Evolutionary conservation across 768 basidiomycete species (phyloP), one percentile per base, ranked within the genome.

Genomic region (Suillus alpinus): DNA sequence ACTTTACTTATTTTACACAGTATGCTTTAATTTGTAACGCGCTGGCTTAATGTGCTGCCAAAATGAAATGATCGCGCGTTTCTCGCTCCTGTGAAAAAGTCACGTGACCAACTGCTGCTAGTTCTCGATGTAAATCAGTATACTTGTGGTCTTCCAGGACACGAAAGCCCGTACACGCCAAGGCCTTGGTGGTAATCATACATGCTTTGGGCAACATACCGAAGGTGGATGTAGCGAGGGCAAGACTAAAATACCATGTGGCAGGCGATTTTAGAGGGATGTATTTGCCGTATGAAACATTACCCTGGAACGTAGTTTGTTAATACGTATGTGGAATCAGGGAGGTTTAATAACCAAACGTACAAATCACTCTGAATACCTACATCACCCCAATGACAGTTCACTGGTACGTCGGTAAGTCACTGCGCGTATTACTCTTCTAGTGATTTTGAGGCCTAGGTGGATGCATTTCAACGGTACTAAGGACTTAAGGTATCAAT

Each of bases 191-290:
- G 32, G 85, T 74, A 8, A 71, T 68, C 70, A 92, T 80, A 34
- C 83, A 83, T 23, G 79, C 78, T 49, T 77, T 77, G 67, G 92
- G 91, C 34, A 32, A 69, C 78, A 72, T 69, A 87, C 88, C 80
- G 62, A 77, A 89, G 18, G 71, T 36, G 88, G 88, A 68, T 89
- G 88, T 5, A 89, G 70, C 3, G 86, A 80, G 9, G 88, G 88
- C 2, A 89, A 66, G 61, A 75, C 88, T 88, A 63, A 31, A 59
- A 58, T 53, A 57, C 61, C 57, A 56, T 51, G 51, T 61, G 52
- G 43, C 40, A 46, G 29, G 55, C 59, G 50, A 56, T 60, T 50
- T 57, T 12, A 41, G 50, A 44, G 58, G 18, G 65, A 63, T 67
- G 63, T 63, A 83, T 76, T 69, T 64, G 76, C 90, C 83, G 65